A percentile compares a stretch with the other conserved stretches of the same genome.
phyloP scores from a whole-genome alignment of 2,329 filamentous ascomycete species.

The Colletotrichum incanum region DNA sequence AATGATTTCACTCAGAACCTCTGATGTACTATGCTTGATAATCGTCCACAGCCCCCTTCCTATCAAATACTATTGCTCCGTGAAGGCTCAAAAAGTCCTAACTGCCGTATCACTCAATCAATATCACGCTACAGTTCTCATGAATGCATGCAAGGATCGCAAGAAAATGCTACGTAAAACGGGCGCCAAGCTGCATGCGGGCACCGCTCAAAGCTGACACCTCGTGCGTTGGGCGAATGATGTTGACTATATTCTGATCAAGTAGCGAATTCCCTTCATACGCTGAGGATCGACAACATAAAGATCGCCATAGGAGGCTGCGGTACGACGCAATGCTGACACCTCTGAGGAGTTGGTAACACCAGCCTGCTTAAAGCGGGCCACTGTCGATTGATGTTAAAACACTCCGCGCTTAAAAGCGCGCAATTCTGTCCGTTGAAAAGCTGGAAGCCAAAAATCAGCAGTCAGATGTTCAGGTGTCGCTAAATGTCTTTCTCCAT shows the following conservation, averaged over 20 bases:
- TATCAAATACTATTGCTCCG: no score
- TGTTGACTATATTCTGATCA: background rate
- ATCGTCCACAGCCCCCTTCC: no score
- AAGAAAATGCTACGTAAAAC: constrained; percentile 14
- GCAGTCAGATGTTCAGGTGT: no score
- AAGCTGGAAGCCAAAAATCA: no score
- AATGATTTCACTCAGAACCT: no score
- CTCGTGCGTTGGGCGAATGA: background rate
- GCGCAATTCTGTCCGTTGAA: background rate
- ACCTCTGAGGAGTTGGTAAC: background rate
- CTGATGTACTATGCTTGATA: no score
- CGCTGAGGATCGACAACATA: background rate
- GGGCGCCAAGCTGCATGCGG: constrained; percentile 1
- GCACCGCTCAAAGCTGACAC: background rate
- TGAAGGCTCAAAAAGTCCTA: background rate
- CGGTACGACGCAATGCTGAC: constrained; percentile 24
- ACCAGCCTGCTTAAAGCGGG: no score
- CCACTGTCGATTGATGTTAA: no score
- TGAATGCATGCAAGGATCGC: constrained; percentile 8
- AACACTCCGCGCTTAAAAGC: background rate
- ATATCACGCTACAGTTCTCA: background rate
- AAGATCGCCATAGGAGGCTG: background rate
- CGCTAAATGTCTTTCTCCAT: no score
- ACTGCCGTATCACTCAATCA: background rate
- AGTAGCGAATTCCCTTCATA: background rate